phyloP scores from a whole-genome alignment of 1,284 basidiomycete species.

The Cutaneotrichosporon curvatum region DNA sequence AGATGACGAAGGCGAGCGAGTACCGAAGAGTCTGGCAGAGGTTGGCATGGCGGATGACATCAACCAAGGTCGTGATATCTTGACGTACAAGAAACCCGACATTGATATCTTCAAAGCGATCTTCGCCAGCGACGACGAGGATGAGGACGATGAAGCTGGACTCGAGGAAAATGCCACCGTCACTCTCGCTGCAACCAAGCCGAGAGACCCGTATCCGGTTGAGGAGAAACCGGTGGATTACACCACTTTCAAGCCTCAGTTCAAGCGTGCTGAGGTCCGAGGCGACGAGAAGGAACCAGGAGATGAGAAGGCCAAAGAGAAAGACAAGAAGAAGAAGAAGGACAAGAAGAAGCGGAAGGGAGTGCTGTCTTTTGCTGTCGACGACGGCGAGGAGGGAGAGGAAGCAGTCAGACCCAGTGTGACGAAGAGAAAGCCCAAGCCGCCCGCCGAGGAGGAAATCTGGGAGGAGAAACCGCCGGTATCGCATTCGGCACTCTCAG shows the following conservation, averaged over 20 bases:
- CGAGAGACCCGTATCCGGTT: conserved; percentile 16
- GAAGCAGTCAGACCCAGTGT: conserved; percentile 15
- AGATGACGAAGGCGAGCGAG: conserved; percentile 15
- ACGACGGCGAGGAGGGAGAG: conserved; percentile 51
- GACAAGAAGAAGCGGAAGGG: conserved; percentile 47
- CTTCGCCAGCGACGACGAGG: conserved; percentile 82
- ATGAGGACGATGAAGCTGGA: conserved; percentile 56
- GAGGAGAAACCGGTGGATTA: conserved; percentile 32
- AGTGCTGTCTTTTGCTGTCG: conserved; percentile 60
- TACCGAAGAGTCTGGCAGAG: conserved; percentile 50
- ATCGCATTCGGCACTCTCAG: not conserved
- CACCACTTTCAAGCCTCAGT: conserved; percentile 55
- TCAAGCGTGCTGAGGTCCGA: conserved; percentile 32
- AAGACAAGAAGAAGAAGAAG: conserved; percentile 37
- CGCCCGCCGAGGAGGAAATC: conserved; percentile 49
- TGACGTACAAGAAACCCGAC: conserved; percentile 76
- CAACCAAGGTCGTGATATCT: conserved; percentile 71
- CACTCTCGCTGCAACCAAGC: conserved; percentile 3
- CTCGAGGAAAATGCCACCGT: too few species aligned
- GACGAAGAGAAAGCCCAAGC: conserved; percentile 41
- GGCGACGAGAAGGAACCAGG: too few species aligned
- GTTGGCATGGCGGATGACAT: conserved; percentile 86
- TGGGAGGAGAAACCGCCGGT: conserved; percentile 49
- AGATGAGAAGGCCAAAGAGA: conserved; percentile 5
- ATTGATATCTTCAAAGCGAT: conserved; percentile 95